Conservation (phyloP, 1,284 basidiomycete species). For the Trametes pubescens region DNA sequence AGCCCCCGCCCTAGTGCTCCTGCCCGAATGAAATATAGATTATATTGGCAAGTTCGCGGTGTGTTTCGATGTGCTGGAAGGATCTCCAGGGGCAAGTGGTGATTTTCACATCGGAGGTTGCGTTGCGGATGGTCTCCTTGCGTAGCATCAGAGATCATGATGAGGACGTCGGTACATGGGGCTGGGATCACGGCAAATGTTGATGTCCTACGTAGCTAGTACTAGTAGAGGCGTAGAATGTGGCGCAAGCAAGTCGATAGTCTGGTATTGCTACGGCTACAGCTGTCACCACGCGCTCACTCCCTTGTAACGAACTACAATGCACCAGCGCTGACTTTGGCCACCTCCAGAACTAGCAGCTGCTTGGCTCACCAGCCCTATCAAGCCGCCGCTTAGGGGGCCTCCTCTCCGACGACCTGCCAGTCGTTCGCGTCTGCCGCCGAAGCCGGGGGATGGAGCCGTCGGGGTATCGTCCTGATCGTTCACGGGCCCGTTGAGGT, state of each 20-base stretch:
- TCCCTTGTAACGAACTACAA: conserved; percentile 5
- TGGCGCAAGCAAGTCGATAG: no score
- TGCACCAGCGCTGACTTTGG: background rate
- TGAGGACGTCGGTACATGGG: no score
- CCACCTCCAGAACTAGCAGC: background rate
- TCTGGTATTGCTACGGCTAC: background rate
- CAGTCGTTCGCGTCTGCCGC: background rate
- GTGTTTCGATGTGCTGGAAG: background rate
- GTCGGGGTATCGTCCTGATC: background rate
- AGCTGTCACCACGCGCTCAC: background rate
- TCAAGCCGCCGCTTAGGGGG: background rate
- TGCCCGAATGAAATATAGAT: background rate
- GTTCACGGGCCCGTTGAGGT: conserved; percentile 42
- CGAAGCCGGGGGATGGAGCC: background rate
- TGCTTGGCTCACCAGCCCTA: conserved; percentile 1
- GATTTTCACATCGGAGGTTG: no score
- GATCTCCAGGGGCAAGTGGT: background rate
- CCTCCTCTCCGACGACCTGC: background rate
- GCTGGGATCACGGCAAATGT: no score
- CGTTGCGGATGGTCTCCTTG: no score
- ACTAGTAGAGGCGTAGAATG: no score
- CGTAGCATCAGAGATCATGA: no score
- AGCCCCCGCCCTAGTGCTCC: conserved; percentile 7
- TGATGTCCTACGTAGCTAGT: no score
- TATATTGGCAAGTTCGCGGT: background rate